Percentiles rank a stretch among this genome's conserved stretches.
Conservation (phyloP, 805 yeast species). For the Hanseniaspora taiwanica region DNA sequence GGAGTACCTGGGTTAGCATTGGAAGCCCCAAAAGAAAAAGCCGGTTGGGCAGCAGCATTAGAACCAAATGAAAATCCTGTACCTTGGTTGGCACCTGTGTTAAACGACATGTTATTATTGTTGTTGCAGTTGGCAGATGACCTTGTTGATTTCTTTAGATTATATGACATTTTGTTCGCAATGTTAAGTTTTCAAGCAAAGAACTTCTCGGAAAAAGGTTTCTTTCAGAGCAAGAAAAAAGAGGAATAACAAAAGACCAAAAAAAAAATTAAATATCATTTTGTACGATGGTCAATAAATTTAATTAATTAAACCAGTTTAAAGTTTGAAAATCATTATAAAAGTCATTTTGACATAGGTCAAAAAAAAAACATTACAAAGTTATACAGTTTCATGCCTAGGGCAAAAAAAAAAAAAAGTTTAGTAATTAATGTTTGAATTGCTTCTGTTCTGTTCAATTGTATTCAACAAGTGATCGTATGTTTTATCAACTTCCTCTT, state of each 20-base stretch:
- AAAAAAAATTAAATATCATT: neutral
- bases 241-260: too few species aligned
- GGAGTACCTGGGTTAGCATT: too few species aligned
- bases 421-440: conserved; percentile 1
- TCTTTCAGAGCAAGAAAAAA: neutral
- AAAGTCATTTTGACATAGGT: neutral
- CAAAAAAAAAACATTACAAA: neutral
- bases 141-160: too few species aligned
- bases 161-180: too few species aligned
- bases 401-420: neutral
- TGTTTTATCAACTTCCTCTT: conserved; percentile 21
- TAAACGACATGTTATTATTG: too few species aligned
- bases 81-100: conserved; percentile 6
- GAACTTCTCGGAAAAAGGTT: neutral
- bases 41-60: too few species aligned
- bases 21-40: too few species aligned
- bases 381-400: neutral
- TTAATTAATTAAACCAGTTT: too few species aligned
- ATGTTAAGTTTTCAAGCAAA: too few species aligned
- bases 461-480: conserved; percentile 30
- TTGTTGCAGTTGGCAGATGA: too few species aligned
- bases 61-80: conserved; percentile 8
- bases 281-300: neutral
- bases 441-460: conserved; percentile 23
- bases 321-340: too few species aligned